Evolutionary conservation across 345 rosid species (phyloP), one percentile per base, ranked within the genome.

Genomic region (Populus tremula): DNA sequence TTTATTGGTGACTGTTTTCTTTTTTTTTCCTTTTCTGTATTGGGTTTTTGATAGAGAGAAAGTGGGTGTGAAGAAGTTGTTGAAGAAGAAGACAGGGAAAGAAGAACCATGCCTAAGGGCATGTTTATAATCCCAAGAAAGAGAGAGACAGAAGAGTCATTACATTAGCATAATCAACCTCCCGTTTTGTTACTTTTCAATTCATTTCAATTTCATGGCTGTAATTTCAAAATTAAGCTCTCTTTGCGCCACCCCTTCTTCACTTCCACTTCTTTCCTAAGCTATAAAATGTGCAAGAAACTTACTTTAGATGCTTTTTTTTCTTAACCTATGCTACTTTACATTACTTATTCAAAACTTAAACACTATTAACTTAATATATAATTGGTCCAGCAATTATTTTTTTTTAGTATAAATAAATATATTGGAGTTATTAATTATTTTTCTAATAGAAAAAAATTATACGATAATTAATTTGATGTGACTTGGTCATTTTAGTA

Each of bases 81-180:
- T 68, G 73, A 4, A 45, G 56, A 25, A 56, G 69, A 43, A 4
- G 61, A 65, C 14, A n/a, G 8, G 39, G 23, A 64, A 23, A 56
- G 41, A 23, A 25, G n/a, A 4, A 25, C 49, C 65, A 35, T 78
- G 80, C 66, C 49, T 1, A 45, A 71, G 70, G 33, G 14, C 50
- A 71, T 47, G 80, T 78, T 71, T 78, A 78, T 78, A 78, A 64
- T 78, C 56, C 80, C 66, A 71, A 70, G 27, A 71, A 14, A 43
- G 29, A 31, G 41, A 35, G 50, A 47, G 16, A 47, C 5, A 47
- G 50, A 54, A 43, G 50, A 50, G 66, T 45, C 70, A 69, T 53
- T 43, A 56, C 66, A 47, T 47, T 47, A 47, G 18, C 50, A 47
- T 47, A 13, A 47, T 12, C 67, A 16, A 38, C 73, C 72, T 27